Conservation (phyloP, 1,139 yeast genomes). For the Hansenula lynferdii region DNA sequence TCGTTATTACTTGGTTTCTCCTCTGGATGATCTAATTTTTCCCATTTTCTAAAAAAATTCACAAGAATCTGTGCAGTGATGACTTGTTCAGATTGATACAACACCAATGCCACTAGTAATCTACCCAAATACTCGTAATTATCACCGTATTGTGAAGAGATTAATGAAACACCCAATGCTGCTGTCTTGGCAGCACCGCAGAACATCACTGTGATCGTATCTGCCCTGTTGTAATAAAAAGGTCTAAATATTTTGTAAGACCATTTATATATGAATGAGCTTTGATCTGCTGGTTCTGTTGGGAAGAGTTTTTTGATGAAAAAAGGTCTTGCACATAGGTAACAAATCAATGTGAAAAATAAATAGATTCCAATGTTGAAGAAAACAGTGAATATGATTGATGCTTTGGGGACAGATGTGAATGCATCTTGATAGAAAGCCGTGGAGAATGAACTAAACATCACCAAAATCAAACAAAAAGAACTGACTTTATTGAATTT, state of each 20-base stretch:
- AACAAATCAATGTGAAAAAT: slow-evolving; percentile 65
- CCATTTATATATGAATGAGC: slow-evolving; percentile 37
- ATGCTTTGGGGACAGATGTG: slow-evolving; percentile 59
- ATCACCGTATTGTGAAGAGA: slow-evolving; percentile 75
- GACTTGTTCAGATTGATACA: slow-evolving; percentile 86
- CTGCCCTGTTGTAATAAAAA: slow-evolving; percentile 64
- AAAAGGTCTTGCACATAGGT: slow-evolving; percentile 54
- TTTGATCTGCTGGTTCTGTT: slow-evolving; percentile 40
- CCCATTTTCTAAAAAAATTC: slow-evolving; percentile 64
- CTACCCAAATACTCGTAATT: slow-evolving; percentile 59
- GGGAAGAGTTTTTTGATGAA: slow-evolving; percentile 41
- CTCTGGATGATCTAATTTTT: slow-evolving; percentile 30
- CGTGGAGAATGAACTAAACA: slow-evolving; percentile 84
- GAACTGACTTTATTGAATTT: slow-evolving; percentile 70
- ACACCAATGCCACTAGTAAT: slow-evolving; percentile 71
- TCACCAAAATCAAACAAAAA: slow-evolving; percentile 69
- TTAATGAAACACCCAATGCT: slow-evolving; percentile 80
- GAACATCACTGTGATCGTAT: slow-evolving; percentile 74
- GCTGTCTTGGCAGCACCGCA: slow-evolving; percentile 96
- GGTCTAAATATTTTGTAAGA: slow-evolving; percentile 46
- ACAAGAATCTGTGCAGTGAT: slow-evolving; percentile 68
- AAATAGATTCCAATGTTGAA: slow-evolving; percentile 76
- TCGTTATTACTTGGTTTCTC: slow-evolving; percentile 7
- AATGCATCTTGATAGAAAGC: slow-evolving; percentile 84
- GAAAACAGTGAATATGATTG: slow-evolving; percentile 72